Evolutionary conservation across 2,329 filamentous ascomycete genomes (phyloP), one percentile per base, ranked within the genome.

Genomic region (Epichloe amarillans): DNA sequence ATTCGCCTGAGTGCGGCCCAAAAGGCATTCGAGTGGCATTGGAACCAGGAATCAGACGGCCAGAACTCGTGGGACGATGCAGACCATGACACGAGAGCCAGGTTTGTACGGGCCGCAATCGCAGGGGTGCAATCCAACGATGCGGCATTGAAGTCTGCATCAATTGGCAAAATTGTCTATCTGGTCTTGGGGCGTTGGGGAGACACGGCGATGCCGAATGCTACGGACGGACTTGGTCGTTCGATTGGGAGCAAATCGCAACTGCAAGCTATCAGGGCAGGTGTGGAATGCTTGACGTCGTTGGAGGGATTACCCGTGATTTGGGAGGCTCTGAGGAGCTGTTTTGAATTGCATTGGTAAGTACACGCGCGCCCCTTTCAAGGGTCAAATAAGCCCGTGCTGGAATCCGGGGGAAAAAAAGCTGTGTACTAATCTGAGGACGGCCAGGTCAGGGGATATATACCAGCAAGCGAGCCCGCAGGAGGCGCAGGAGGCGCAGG

Each of bases 1-100:
- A 77, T 84, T 45, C 83, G 90, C 60, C 73, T 96, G 46, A 77
- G 86, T 49, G 79, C 83, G 49, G 83, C 86, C 19, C 86, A 87
- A 61, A 75, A 80, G 38, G 82, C 83, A 2, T 97, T 95, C 62
- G 80, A 89, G 56, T 79, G 80, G 63, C 79, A 83, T 61, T 95
- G 87, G 87, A 69, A 76, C 58, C 72, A 75, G 21, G 75, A 79
- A 42, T 60, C 60, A 4, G 60, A 59, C 39, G 61, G 55, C 2
- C 56, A 59, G 49, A 50, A 58, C 14, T 71, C 79, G 37, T 95
- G 89, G 88, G 73, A 82, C 49, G 77, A 82, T 40, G 79, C 79
- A 4, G 74, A 77, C 21, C 68, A 77, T 26, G 75, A 80, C 53
- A 71, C 72, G 48, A 73, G 76, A 53, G 65, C 69, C 52, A 68